These are phyloP conservation scores for Neurospora terricola DNA, from an alignment of 495 filamentous ascomycete species.

Conservation along the genomic window DNA sequence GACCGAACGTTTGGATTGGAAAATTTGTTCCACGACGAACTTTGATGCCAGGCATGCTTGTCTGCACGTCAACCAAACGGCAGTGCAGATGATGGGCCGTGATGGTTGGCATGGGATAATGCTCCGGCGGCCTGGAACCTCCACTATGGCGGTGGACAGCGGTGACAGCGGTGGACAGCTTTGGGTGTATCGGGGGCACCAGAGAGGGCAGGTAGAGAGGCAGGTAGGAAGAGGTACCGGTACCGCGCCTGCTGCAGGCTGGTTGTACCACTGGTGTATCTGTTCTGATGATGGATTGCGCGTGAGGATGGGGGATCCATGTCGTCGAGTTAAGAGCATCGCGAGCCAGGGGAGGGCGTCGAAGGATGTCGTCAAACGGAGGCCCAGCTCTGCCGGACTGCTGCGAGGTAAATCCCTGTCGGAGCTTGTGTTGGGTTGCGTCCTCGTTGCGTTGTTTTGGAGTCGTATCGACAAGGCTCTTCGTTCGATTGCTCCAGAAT, in stretches of 20 bases:
- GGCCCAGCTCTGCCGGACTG: conserved; percentile 5
- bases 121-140: not conserved
- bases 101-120: not conserved
- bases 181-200: conserved; percentile 5
- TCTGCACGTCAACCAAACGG: not conserved
- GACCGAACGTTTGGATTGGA: conserved; percentile 14
- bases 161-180: conserved; percentile 15
- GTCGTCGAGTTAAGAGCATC: conserved; percentile 19
- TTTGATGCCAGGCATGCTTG: not conserved
- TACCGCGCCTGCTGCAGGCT: conserved; percentile 14
- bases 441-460: not conserved
- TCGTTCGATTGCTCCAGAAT: conserved; percentile 16
- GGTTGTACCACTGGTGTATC: conserved; percentile 7
- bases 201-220: not conserved
- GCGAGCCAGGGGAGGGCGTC: conserved; percentile 2
- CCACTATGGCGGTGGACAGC: conserved; percentile 3
- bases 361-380: conserved; percentile 21
- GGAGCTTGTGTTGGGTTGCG: conserved; percentile 19
- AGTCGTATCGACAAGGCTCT: conserved; percentile 17
- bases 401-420: conserved; percentile 26
- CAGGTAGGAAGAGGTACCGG: conserved; percentile 13
- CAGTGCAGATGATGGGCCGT: not conserved
- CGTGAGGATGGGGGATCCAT: conserved; percentile 22
- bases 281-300: conserved; percentile 20
- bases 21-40: conserved; percentile 8